These are phyloP conservation scores for Scheffersomyces quercinus DNA, from an alignment of 1,139 yeast species.

Conservation along the genomic window DNA sequence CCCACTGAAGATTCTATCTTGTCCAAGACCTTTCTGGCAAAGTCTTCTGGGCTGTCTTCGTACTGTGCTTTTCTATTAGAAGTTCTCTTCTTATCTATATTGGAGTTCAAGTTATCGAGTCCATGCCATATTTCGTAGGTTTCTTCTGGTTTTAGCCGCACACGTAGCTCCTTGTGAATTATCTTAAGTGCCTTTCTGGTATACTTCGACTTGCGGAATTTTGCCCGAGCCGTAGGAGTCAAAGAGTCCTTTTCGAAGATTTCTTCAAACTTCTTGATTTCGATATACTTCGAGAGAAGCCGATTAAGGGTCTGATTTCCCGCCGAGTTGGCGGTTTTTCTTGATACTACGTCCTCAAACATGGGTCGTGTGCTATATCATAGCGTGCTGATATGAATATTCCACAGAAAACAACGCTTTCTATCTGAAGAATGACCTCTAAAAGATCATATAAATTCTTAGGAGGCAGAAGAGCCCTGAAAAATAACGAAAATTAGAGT, in stretches of 20 bases:
- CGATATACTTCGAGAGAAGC: constrained; percentile 20
- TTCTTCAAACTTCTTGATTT: constrained; percentile 16
- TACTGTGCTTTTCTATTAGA: constrained; percentile 1
- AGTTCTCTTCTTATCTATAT: constrained; percentile 8
- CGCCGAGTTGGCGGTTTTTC: constrained; percentile 1
- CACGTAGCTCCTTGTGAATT: constrained; percentile 11
- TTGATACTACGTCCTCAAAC: background rate
- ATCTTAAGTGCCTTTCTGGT: constrained; percentile 9
- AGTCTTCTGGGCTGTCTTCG: constrained; percentile 4
- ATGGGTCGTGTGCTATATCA: background rate
- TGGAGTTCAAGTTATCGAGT: constrained; percentile 13
- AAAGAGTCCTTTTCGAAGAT: constrained; percentile 9
- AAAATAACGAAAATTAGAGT: too few species aligned
- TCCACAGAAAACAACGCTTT: too few species aligned
- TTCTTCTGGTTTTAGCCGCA: constrained; percentile 31
- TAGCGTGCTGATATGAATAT: too few species aligned
- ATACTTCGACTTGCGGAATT: constrained; percentile 4
- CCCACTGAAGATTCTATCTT: constrained; percentile 4
- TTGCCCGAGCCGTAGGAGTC: constrained; percentile 1
- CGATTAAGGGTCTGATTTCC: constrained; percentile 7
- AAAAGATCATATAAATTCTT: too few species aligned
- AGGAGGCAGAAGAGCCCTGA: too few species aligned
- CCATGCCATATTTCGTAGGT: constrained; percentile 42
- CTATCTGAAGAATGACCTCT: too few species aligned
- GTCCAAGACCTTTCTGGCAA: constrained; percentile 3